These are phyloP conservation scores for Allium cepa DNA, from an alignment of 106 monocot species.

Conservation along the genomic window DNA sequence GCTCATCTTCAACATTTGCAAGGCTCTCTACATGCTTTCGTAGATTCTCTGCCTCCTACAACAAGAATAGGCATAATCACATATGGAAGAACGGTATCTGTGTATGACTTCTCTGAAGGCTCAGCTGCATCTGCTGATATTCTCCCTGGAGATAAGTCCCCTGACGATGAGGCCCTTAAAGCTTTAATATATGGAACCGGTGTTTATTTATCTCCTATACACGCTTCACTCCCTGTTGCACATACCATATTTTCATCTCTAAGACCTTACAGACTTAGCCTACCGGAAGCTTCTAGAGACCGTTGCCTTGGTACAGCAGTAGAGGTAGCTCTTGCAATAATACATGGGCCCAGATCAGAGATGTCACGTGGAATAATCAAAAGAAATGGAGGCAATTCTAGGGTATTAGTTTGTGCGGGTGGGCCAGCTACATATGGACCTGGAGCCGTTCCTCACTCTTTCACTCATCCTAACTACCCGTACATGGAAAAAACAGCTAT, in stretches of 20 bases:
- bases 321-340: slow-evolving; percentile 84
- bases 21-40: slow-evolving; percentile 95
- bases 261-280: slow-evolving; percentile 57
- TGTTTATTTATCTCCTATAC: slow-evolving; percentile 74
- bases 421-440: slow-evolving; percentile 94
- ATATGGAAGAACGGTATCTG: slow-evolving; percentile 91
- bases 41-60: slow-evolving; percentile 75
- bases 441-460: slow-evolving; percentile 86
- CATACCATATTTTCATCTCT: slow-evolving; percentile 92
- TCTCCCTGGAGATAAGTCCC: slow-evolving; percentile 78
- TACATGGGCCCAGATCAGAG: slow-evolving; percentile 83
- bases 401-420: slow-evolving; percentile 80
- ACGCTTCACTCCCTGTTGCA: slow-evolving; percentile 75
- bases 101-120: slow-evolving; percentile 98
- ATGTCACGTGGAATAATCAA: slow-evolving; percentile 72
- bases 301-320: slow-evolving; percentile 93
- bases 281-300: slow-evolving; percentile 82
- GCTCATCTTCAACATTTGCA: slow-evolving; percentile 88
- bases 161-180: slow-evolving; percentile 73
- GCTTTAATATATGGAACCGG: slow-evolving; percentile 94
- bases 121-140: slow-evolving; percentile 90
- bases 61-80: slow-evolving; percentile 81
- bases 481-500: slow-evolving; percentile 89
- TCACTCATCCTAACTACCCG: slow-evolving; percentile 88
- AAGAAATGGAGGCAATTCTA: slow-evolving; percentile 80